Conservation (phyloP, 1,284 basidiomycete genomes). For the Termitomyces sp. region DNA sequence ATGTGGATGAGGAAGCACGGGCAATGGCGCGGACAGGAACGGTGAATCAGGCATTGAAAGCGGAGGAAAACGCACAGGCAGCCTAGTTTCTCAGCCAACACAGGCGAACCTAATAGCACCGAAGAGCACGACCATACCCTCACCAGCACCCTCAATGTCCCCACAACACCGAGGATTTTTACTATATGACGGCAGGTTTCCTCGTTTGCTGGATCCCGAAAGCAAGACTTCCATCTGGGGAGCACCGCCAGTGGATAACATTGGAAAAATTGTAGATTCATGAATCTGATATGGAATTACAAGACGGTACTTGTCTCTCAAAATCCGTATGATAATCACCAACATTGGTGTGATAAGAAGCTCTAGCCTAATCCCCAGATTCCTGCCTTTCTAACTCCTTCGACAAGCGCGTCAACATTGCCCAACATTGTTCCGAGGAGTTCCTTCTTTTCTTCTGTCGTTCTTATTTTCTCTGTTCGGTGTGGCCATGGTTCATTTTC, state of each 20-base stretch:
- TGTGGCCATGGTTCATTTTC: background rate
- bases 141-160: slow-evolving; percentile 2
- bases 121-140: background rate
- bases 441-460: slow-evolving; percentile 82
- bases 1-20: slow-evolving; percentile 72
- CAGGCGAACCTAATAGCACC: background rate
- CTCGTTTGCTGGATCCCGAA: slow-evolving; percentile 51
- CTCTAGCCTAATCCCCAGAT: slow-evolving; percentile 63
- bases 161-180: slow-evolving; percentile 34
- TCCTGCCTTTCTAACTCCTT: slow-evolving; percentile 77
- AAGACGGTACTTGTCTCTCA: slow-evolving; percentile 2
- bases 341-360: background rate
- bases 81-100: background rate
- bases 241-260: slow-evolving; percentile 60
- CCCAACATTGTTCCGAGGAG: slow-evolving; percentile 76
- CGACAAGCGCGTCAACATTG: slow-evolving; percentile 83
- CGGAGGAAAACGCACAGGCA: background rate
- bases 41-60: slow-evolving; percentile 18
- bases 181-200: slow-evolving; percentile 38
- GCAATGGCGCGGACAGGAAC: slow-evolving; percentile 41
- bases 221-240: slow-evolving; percentile 63
- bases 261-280: slow-evolving; percentile 34
- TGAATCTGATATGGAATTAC: slow-evolving; percentile 1
- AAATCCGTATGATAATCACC: background rate
- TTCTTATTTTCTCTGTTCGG: slow-evolving; percentile 35